Evolutionary conservation across 1,139 yeast species (phyloP).

Genomic region (Pichia sp.): DNA sequence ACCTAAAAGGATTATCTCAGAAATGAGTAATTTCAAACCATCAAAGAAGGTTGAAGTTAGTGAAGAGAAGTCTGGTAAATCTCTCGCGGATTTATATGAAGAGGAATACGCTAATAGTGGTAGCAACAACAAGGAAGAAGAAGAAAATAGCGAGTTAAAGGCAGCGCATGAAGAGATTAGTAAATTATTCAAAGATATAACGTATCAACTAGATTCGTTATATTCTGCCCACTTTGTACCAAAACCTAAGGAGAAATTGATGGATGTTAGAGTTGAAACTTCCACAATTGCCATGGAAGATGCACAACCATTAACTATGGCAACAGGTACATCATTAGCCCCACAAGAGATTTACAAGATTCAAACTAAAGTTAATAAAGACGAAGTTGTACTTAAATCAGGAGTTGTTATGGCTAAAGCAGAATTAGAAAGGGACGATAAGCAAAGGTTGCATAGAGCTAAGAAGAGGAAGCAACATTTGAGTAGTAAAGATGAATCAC

Average conservation of each 20-base stretch:
- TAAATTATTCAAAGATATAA: conserved; percentile 53
- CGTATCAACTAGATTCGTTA: conserved; percentile 74
- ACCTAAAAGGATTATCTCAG: conserved; percentile 63
- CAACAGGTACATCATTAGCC: conserved; percentile 72
- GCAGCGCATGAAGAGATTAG: conserved; percentile 74
- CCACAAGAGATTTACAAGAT: conserved; percentile 91
- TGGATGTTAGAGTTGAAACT: conserved; percentile 71
- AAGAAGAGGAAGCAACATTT: conserved; percentile 61
- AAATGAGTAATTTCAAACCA: conserved; percentile 49
- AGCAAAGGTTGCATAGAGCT: conserved; percentile 80
- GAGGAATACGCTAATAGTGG: conserved; percentile 58
- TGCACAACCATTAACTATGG: conserved; percentile 84
- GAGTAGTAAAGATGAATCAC: conserved; percentile 22
- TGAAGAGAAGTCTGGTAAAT: conserved; percentile 77
- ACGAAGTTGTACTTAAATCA: conserved; percentile 68
- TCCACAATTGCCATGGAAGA: conserved; percentile 90
- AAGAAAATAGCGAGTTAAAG: conserved; percentile 50
- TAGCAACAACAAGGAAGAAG: conserved; percentile 22
- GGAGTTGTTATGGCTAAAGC: conserved; percentile 79
- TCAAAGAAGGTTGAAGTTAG: conserved; percentile 54
- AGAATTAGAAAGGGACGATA: conserved; percentile 81
- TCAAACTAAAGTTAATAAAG: conserved; percentile 38
- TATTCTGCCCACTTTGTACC: conserved; percentile 93
- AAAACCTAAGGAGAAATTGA: conserved; percentile 71
- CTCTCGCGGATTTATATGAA: conserved; percentile 88